These are phyloP conservation scores for Colletotrichum costaricense DNA, from an alignment of 2,329 filamentous ascomycete genomes.

Conservation along the genomic window DNA sequence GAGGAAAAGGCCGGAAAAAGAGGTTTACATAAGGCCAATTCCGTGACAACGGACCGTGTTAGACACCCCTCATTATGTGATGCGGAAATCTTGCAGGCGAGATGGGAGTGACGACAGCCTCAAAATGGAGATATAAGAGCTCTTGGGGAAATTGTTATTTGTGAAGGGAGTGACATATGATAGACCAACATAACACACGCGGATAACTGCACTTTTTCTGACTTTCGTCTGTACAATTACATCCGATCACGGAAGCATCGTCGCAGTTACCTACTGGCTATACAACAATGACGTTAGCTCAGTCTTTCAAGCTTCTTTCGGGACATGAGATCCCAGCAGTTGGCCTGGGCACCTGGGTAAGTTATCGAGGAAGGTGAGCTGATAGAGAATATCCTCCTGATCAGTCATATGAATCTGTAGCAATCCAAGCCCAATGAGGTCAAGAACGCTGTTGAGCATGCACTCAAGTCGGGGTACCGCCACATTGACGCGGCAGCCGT, in stretches of 20 bases:
- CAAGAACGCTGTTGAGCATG: conserved; percentile 65
- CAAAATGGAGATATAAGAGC: conserved; percentile 26
- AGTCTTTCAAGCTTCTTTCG: conserved; percentile 45
- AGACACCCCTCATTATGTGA: not conserved
- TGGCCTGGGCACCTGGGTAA: conserved; percentile 48
- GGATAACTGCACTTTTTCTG: conserved; percentile 1
- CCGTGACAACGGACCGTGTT: not conserved
- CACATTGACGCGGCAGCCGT: conserved; percentile 72
- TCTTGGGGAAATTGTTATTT: not conserved
- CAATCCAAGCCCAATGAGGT: conserved; percentile 62
- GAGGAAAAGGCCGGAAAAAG: conserved; percentile 25
- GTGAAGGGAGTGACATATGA: conserved; percentile 6
- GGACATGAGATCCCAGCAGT: conserved; percentile 46
- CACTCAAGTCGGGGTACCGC: conserved; percentile 66
- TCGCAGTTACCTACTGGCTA: not conserved
- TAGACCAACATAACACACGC: not conserved
- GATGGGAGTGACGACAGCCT: conserved; percentile 23
- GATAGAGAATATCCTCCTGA: too few species aligned
- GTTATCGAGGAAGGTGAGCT: too few species aligned
- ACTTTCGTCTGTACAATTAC: not conserved
- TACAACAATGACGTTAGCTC: conserved; percentile 39
- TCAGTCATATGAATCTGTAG: not conserved
- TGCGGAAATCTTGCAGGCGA: conserved; percentile 26
- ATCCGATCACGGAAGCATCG: not conserved
- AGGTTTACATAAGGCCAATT: conserved; percentile 23